Base-by-base conservation (phyloP, 192 early-diverging fungal genomes). In the Mortierella antarctica region DNA sequence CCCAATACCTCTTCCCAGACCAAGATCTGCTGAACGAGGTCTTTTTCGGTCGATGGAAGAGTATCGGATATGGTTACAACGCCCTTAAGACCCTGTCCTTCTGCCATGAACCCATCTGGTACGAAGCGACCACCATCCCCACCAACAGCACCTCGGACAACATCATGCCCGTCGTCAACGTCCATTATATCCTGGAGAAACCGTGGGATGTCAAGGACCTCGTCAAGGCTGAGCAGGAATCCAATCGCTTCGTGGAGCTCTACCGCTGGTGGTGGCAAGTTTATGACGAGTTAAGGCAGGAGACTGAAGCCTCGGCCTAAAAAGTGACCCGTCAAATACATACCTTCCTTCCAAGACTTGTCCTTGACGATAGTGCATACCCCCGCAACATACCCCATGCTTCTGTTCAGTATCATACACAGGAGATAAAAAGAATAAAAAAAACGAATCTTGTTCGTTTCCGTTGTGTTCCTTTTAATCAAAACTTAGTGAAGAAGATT, bases 11-110 rank as follows among this genome's bases (percentile, higher is more conserved):
- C 13, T 88, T 88, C 54, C 73, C 74, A 14, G 87, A 88, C n/a
- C 87, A 88, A 63, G 87, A 86, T 67, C 66, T 88, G 56, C 51
- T 88, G n/a, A 87, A 86, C 51, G 79, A 82, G 53, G 61, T 83
- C 18, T 88, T 83, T 48, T 54, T 59, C n/a, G 65, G 56, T 18
- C 66, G 76, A 18, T 88, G 87, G 87, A 50, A 42, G 2, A 65
- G 63, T 49, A 58, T 88, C 8, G 72, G 85, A 12, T 88, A 86
- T 56, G 84, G 51, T 1, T 88, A 87, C 59, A 88, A 88, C 64
- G 87, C 87, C 4, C 61, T 88, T 20, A 88, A 88, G 54, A 82
- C 82, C 11, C 47, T 88, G 17, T 61, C 67, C 8, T 65, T 45
- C 9, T 61, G 70, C 31, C 87, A 88, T 51, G 5, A 64, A 21